Evolutionary conservation across 345 rosid species (phyloP).

Genomic region (Salix udensis): DNA sequence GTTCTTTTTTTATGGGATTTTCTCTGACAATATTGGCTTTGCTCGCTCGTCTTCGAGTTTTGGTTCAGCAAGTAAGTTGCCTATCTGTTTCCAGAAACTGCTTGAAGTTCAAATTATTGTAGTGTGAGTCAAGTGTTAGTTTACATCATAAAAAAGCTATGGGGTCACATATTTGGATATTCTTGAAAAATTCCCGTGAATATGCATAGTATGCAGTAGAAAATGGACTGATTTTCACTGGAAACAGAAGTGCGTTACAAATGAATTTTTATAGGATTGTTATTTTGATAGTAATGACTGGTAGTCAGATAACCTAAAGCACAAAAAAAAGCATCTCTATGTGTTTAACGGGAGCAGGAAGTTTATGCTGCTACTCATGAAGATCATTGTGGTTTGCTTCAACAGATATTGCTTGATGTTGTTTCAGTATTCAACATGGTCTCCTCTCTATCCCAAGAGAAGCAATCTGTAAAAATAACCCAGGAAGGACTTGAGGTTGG

Average conservation of each 20-base stretch:
- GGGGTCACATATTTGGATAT: background rate
- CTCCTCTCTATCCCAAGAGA: conserved; percentile 56
- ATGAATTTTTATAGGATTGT: too few species aligned
- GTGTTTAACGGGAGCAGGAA: background rate
- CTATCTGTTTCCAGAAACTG: background rate
- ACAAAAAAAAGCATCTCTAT: background rate
- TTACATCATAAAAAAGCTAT: background rate
- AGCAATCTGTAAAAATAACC: conserved; percentile 67
- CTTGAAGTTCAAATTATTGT: background rate
- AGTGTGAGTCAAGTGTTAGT: background rate
- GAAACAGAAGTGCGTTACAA: too few species aligned
- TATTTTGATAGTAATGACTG: background rate
- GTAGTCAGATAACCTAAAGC: too few species aligned
- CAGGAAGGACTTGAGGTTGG: conserved; percentile 74
- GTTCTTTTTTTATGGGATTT: conserved; percentile 76
- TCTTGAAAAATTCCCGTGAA: background rate
- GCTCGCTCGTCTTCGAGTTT: conserved; percentile 83
- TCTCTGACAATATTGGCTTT: conserved; percentile 64
- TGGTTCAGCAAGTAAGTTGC: conserved; percentile 81
- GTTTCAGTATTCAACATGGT: conserved; percentile 66
- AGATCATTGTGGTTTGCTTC: background rate
- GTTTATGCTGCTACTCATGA: background rate
- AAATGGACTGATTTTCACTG: too few species aligned
- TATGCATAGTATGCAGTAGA: background rate
- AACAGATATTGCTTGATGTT: conserved; percentile 73